Evolutionary conservation across 192 early-diverging fungal species (phyloP).

Genomic region (Backusella mclennaniae): DNA sequence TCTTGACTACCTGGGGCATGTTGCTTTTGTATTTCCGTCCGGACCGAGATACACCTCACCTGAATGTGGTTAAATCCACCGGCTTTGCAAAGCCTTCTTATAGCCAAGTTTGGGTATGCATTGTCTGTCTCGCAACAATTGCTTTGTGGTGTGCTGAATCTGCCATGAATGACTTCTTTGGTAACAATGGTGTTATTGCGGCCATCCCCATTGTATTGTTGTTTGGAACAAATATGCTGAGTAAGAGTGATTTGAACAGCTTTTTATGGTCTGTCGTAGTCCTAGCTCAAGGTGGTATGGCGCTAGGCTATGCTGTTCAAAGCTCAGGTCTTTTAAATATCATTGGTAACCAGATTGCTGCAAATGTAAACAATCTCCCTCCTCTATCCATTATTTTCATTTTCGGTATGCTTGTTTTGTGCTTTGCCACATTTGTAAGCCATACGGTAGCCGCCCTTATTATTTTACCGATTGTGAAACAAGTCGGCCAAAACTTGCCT

Average conservation of each 20-base stretch:
- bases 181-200: constrained; percentile 76
- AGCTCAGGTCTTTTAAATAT: constrained; percentile 60
- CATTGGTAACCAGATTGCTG: constrained; percentile 53
- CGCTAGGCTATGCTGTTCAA: constrained; percentile 61
- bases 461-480: constrained; percentile 66
- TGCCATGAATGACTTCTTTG: constrained; percentile 50
- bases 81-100: background rate
- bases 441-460: constrained; percentile 78
- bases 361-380: constrained; percentile 45
- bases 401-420: constrained; percentile 57
- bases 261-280: constrained; percentile 55
- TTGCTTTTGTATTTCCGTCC: constrained; percentile 39
- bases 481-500: constrained; percentile 58
- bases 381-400: constrained; percentile 53
- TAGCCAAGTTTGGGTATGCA: constrained; percentile 32
- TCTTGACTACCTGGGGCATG: constrained; percentile 61
- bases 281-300: constrained; percentile 74
- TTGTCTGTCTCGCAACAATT: constrained; percentile 59
- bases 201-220: constrained; percentile 67
- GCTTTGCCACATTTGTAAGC: constrained; percentile 68
- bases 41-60: constrained; percentile 6
- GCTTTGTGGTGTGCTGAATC: constrained; percentile 65
- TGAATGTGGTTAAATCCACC: constrained; percentile 15
- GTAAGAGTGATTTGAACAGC: constrained; percentile 73
- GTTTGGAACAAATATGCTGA: constrained; percentile 64